Conservation (phyloP, 306 rosid species). For the Medicago ruthenica region DNA sequence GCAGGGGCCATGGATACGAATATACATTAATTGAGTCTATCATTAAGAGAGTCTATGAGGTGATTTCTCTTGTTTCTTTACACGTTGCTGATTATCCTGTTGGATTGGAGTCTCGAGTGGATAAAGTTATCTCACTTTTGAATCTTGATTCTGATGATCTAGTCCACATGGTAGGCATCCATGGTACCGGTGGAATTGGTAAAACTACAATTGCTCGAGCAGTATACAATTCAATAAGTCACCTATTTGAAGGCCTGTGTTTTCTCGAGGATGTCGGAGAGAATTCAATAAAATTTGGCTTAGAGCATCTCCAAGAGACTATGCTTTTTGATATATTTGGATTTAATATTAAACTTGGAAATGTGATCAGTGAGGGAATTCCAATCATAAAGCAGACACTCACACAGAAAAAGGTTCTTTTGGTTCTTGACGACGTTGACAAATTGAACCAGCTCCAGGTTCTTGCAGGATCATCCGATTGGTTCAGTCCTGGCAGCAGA, state of each 20-base stretch:
- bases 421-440: constrained; percentile 6
- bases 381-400: neutral
- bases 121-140: neutral
- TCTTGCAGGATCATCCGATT: neutral
- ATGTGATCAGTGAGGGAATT: neutral
- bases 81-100: neutral
- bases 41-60: neutral
- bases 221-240: neutral
- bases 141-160: neutral
- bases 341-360: neutral
- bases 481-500: neutral
- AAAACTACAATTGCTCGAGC: constrained; percentile 4
- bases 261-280: neutral
- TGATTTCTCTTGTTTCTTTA: neutral
- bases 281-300: neutral
- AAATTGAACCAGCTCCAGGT: neutral
- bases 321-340: neutral
- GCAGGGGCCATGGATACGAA: too few species aligned
- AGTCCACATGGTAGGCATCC: neutral
- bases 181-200: neutral
- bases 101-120: constrained; percentile 12
- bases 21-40: neutral
- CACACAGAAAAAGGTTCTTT: neutral
- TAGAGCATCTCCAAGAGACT: neutral
- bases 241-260: neutral